Evolutionary conservation across 805 yeast species (phyloP).

Genomic region (Candida anglica): DNA sequence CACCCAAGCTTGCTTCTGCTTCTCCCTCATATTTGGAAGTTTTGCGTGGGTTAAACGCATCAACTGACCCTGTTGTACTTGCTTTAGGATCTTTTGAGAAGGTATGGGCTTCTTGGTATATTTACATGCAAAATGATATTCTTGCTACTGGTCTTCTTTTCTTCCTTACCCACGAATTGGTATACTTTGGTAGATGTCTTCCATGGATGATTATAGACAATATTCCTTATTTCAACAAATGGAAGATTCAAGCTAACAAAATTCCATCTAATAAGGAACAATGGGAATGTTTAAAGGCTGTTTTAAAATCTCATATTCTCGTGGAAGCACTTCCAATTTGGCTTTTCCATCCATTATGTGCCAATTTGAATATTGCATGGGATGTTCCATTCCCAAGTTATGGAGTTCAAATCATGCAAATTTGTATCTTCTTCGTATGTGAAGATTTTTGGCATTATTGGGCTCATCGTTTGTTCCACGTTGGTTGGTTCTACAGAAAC

Average conservation of each 20-base stretch:
- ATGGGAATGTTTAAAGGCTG: conserved; percentile 87
- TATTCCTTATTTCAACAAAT: conserved; percentile 79
- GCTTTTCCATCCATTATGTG: conserved; percentile 94
- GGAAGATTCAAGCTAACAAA: conserved; percentile 86
- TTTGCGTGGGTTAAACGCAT: conserved; percentile 1
- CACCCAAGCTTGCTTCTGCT: not conserved
- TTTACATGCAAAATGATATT: conserved; percentile 79
- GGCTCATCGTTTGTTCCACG: conserved; percentile 88
- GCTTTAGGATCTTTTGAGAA: conserved; percentile 53
- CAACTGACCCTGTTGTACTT: conserved; percentile 10
- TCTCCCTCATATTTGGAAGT: conserved; percentile 4
- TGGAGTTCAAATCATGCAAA: conserved; percentile 58
- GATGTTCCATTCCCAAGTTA: conserved; percentile 81
- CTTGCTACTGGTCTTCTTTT: conserved; percentile 89
- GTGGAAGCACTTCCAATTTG: conserved; percentile 96
- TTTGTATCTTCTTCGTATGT: conserved; percentile 71
- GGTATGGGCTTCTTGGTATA: conserved; percentile 87
- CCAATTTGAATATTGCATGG: conserved; percentile 69
- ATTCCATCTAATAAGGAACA: conserved; percentile 80
- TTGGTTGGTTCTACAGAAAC: conserved; percentile 83
- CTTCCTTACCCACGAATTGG: conserved; percentile 76
- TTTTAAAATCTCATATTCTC: conserved; percentile 78
- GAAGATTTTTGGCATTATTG: conserved; percentile 98
- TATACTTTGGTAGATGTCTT: conserved; percentile 87
- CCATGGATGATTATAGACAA: conserved; percentile 91